A percentile compares a stretch with the other conserved stretches of the same genome.
Conservation (phyloP, 176 grass and related monocot genomes). For the Eleusine coracana region DNA sequence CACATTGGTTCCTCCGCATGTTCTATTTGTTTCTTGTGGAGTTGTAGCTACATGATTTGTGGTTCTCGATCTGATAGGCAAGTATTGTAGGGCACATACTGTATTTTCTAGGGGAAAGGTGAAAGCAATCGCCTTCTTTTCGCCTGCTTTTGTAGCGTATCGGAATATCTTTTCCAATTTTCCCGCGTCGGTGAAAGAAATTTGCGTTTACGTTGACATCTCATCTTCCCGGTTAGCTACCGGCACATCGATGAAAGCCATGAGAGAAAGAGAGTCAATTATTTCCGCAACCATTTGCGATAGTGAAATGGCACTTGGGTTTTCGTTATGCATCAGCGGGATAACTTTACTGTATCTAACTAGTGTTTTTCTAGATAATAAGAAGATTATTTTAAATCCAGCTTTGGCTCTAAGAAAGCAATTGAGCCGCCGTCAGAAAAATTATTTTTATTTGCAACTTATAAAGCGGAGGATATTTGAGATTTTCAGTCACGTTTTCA, state of each 20-base stretch:
- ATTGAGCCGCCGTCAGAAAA: not conserved
- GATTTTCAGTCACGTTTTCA: not conserved
- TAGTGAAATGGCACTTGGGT: not conserved
- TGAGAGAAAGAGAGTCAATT: not conserved
- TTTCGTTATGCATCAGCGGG: not conserved
- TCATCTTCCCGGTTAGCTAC: not conserved
- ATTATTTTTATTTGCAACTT: not conserved
- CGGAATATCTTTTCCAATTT: not conserved
- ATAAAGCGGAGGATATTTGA: not conserved
- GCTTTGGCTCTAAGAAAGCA: too few species aligned
- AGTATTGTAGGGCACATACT: not conserved
- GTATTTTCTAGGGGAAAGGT: not conserved
- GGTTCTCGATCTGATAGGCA: not conserved
- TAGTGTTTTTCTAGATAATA: not conserved
- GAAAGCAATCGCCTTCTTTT: not conserved
- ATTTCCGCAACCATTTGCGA: not conserved
- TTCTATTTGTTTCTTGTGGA: not conserved
- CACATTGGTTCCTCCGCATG: not conserved
- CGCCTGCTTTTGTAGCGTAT: not conserved
- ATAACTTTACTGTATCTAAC: not conserved
- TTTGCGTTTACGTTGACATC: slow-evolving; percentile 13
- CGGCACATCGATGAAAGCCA: not conserved
- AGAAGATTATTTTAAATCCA: too few species aligned
- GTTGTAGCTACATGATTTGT: not conserved
- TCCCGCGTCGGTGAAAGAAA: not conserved